Percentiles rank a stretch among this genome's conserved stretches.
These are phyloP conservation scores for Serendipita vermifera DNA, from an alignment of 768 basidiomycete species.

Conservation along the genomic window DNA sequence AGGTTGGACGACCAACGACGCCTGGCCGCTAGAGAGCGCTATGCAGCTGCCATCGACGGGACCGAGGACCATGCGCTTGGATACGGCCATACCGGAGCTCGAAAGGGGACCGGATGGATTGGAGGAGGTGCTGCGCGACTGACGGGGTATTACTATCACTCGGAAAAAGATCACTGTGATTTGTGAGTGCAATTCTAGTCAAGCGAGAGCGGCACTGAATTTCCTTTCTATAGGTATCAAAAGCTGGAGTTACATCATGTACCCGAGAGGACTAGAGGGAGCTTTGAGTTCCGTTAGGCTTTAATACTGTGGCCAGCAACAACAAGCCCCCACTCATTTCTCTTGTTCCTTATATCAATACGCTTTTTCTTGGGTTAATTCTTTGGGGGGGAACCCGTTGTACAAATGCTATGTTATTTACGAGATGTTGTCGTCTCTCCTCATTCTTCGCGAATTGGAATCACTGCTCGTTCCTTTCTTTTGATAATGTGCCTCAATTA, in stretches of 20 bases:
- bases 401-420: too few relatives aligned
- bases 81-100: conserved; percentile 33
- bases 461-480: too few relatives aligned
- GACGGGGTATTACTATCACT: conserved; percentile 8
- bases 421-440: too few relatives aligned
- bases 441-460: too few relatives aligned
- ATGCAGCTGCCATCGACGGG: neutral
- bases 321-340: conserved; percentile 12
- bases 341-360: conserved; percentile 14
- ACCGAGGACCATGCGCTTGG: conserved; percentile 30
- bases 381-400: too few relatives aligned
- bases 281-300: conserved; percentile 80
- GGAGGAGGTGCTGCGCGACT: conserved; percentile 80
- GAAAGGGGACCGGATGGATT: conserved; percentile 32
- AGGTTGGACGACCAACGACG: neutral
- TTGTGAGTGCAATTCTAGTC: conserved; percentile 7
- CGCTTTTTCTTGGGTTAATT: neutral
- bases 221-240: conserved; percentile 53
- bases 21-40: too few relatives aligned
- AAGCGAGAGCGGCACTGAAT: conserved; percentile 19
- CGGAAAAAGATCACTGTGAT: neutral
- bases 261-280: conserved; percentile 55
- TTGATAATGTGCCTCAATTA: too few relatives aligned
- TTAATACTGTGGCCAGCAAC: too few relatives aligned
- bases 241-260: conserved; percentile 73